These are phyloP conservation scores for Halophytophthora polymorphica DNA, from an alignment of 352 stramenopile genomes.

Conservation along the genomic window DNA sequence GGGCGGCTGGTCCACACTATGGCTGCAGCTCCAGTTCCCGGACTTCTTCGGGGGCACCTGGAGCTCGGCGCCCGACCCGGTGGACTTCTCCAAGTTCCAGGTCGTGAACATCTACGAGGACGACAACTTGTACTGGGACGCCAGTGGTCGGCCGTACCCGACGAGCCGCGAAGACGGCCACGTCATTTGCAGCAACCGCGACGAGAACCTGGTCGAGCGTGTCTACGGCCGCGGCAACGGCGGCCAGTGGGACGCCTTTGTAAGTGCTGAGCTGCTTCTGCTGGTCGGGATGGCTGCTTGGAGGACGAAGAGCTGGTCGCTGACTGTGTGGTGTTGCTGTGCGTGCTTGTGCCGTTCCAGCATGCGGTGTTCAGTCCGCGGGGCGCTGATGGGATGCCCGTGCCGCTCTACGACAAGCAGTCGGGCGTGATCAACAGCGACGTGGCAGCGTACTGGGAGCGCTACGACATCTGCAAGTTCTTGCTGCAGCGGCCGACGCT, in stretches of 20 bases:
- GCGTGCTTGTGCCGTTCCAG: slow-evolving; percentile 23
- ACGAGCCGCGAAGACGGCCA: slow-evolving; percentile 53
- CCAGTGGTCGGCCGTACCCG: slow-evolving; percentile 47
- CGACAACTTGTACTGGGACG: slow-evolving; percentile 74
- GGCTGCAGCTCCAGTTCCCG: slow-evolving; percentile 71
- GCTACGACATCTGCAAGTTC: slow-evolving; percentile 66
- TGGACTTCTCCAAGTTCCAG: slow-evolving; percentile 72
- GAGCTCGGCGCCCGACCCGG: slow-evolving; percentile 68
- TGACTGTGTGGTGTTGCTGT: slow-evolving; percentile 1
- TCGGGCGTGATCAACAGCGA: slow-evolving; percentile 63
- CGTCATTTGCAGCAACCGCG: slow-evolving; percentile 54
- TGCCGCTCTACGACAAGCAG: slow-evolving; percentile 71
- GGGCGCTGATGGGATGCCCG: slow-evolving; percentile 44
- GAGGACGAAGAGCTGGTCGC: no score
- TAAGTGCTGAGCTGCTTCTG: slow-evolving; percentile 29
- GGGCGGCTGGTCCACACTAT: slow-evolving; percentile 65
- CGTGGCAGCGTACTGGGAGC: slow-evolving; percentile 54
- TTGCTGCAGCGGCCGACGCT: slow-evolving; percentile 30
- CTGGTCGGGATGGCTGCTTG: no score
- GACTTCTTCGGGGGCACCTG: slow-evolving; percentile 73
- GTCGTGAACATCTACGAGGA: slow-evolving; percentile 68
- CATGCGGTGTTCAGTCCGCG: slow-evolving; percentile 60
- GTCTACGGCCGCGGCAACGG: slow-evolving; percentile 65
- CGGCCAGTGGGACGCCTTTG: slow-evolving; percentile 76
- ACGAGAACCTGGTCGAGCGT: slow-evolving; percentile 71